Evolutionary conservation across 1,284 basidiomycete genomes (phyloP).

Genomic region (Cryptococcus floricola): DNA sequence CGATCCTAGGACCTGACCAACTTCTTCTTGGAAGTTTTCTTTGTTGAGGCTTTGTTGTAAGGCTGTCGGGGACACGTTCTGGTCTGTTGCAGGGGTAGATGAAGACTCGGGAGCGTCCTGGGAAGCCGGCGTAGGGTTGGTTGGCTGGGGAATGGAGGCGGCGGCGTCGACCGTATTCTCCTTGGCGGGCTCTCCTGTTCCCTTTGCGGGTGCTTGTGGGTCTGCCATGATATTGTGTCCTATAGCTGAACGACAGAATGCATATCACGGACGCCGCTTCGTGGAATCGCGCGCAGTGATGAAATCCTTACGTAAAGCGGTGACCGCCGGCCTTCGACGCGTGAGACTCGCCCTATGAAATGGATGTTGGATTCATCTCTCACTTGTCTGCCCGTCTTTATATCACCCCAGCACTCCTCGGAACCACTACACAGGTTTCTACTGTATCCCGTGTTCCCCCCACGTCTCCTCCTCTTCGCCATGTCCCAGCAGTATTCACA

Average conservation of each 20-base stretch:
- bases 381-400: no score
- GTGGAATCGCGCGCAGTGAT: no score
- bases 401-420: no score
- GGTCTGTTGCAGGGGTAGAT: conserved; percentile 4
- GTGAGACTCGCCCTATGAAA: not conserved
- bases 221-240: not conserved
- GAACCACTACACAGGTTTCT: not conserved
- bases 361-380: no score
- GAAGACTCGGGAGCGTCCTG: not conserved
- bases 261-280: no score
- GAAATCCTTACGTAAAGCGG: not conserved
- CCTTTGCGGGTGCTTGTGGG: not conserved
- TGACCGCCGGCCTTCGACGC: not conserved
- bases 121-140: not conserved
- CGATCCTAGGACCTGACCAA: conserved; percentile 76
- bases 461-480: not conserved
- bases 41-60: conserved; percentile 54
- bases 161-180: not conserved
- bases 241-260: no score
- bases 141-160: not conserved
- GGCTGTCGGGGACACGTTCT: conserved; percentile 24
- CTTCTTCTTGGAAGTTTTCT: conserved; percentile 71
- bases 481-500: conserved; percentile 21
- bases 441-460: not conserved
- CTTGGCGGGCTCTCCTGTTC: not conserved